Evolutionary conservation across 202 grass and related monocot genomes (phyloP).

Genomic region (Zoysia matrella): DNA sequence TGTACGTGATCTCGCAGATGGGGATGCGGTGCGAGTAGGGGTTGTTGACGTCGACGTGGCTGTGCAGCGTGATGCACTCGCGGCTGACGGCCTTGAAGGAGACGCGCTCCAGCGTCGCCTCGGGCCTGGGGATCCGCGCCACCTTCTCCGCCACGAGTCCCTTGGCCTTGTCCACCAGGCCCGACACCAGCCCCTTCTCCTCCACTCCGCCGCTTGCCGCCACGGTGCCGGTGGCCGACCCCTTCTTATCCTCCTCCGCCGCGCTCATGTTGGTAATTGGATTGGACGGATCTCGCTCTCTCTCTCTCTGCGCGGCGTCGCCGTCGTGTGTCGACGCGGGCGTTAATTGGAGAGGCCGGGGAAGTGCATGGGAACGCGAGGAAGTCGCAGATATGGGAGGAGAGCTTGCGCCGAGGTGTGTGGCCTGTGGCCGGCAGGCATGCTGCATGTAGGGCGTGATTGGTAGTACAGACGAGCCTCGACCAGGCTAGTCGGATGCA

Average conservation of each 20-base stretch:
- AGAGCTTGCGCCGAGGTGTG: no score
- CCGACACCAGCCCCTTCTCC: neutral
- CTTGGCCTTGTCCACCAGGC: slow-evolving; percentile 75
- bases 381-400: no score
- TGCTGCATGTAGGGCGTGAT: no score
- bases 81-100: slow-evolving; percentile 60
- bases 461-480: no score
- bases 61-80: slow-evolving; percentile 70
- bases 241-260: neutral
- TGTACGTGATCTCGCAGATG: slow-evolving; percentile 85
- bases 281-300: neutral
- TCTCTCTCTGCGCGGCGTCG: no score
- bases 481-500: no score
- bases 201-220: neutral
- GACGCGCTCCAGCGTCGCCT: slow-evolving; percentile 68
- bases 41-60: slow-evolving; percentile 71
- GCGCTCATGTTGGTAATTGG: neutral
- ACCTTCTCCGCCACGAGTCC: slow-evolving; percentile 77
- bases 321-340: no score
- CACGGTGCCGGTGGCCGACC: neutral
- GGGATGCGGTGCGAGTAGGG: slow-evolving; percentile 79
- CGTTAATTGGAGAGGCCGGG: no score
- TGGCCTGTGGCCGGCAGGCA: no score
- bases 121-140: slow-evolving; percentile 69
- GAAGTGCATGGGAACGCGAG: no score